Conservation (phyloP, 169 alveolate species). For the Plasmodium vivax region DNA sequence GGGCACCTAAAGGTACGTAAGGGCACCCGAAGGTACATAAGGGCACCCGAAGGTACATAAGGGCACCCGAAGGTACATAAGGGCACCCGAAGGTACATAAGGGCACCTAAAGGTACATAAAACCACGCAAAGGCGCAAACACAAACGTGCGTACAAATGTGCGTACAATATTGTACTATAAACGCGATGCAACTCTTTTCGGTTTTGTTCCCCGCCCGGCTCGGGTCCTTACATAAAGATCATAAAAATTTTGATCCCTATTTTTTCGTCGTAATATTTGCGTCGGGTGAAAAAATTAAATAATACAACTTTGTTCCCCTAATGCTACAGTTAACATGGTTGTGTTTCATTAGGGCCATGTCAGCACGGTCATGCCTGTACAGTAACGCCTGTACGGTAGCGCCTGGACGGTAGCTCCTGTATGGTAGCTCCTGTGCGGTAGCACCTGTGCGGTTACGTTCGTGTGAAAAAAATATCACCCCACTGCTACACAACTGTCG, state of each 20-base stretch:
- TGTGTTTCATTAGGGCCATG: background rate
- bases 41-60: background rate
- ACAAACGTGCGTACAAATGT: background rate
- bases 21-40: background rate
- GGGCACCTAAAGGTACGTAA: background rate
- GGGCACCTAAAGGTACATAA: background rate
- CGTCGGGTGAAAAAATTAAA: background rate
- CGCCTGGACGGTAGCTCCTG: background rate
- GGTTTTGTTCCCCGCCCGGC: background rate
- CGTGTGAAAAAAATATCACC: background rate
- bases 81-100: background rate
- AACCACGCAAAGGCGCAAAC: background rate
- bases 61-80: background rate
- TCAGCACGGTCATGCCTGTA: background rate
- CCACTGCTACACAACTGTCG: background rate
- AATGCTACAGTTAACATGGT: background rate
- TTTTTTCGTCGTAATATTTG: background rate
- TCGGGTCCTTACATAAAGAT: background rate
- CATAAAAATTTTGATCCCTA: background rate
- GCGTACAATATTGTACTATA: background rate
- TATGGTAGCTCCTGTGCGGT: background rate
- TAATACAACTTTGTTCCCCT: conserved; percentile 16
- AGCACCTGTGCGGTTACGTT: background rate
- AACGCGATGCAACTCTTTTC: background rate
- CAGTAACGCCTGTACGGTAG: background rate